Conservation (phyloP, 441 rosid species). For the Populus trichocarpa region DNA sequence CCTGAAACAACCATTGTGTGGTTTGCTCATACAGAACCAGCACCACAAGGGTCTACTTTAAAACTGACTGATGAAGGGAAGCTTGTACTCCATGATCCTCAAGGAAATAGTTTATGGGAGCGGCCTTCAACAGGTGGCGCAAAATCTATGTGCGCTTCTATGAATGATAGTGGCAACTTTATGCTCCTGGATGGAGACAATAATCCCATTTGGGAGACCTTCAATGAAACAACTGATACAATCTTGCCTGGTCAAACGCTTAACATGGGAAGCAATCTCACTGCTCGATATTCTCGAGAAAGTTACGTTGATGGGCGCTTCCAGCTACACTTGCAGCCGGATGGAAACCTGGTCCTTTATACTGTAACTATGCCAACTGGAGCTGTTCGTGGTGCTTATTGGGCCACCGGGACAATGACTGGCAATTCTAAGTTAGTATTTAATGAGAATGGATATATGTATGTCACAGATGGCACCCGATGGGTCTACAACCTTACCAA, state of each 20-base stretch:
- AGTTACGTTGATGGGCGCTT: constrained; percentile 32
- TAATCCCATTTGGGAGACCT: constrained; percentile 37
- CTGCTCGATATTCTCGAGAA: constrained; percentile 7
- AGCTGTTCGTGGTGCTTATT: background rate
- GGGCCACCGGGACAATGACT: background rate
- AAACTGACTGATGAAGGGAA: constrained; percentile 14
- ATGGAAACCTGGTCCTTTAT: constrained; percentile 21
- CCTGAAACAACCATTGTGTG: constrained; percentile 27
- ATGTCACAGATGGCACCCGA: background rate
- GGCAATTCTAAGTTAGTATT: constrained; percentile 12
- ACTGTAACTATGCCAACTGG: background rate
- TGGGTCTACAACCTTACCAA: background rate
- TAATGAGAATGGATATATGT: constrained; percentile 26
- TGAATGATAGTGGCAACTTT: constrained; percentile 43
- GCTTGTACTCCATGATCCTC: constrained; percentile 21
- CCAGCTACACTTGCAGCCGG: constrained; percentile 13
- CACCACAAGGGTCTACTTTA: constrained; percentile 25
- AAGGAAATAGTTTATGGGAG: constrained; percentile 26
- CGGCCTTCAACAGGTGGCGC: background rate
- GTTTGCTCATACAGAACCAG: constrained; percentile 23
- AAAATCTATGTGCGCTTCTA: constrained; percentile 19
- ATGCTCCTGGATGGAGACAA: background rate
- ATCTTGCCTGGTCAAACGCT: constrained; percentile 37
- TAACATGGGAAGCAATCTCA: background rate
- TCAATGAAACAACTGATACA: constrained; percentile 38